Base-by-base conservation (phyloP, 164 flowering plant species). In the Vitis rotundifolia region DNA sequence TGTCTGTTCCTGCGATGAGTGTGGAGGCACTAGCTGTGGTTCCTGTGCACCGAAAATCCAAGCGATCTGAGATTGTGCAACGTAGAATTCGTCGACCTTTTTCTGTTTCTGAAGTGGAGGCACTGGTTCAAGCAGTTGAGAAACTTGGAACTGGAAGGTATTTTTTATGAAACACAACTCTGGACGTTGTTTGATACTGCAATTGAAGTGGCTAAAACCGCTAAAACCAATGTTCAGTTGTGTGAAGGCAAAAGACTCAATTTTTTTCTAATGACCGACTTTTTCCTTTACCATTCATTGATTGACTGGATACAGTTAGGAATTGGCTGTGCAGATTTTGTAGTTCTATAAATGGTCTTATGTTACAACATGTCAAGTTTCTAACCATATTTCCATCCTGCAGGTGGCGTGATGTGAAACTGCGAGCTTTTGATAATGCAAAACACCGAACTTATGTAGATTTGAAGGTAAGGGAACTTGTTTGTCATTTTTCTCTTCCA, bases 141-240 rank as follows among this genome's bases (percentile, higher is more conserved):
- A 87, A 91, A 73, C 91, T 96, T 69, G 99, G 99, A 52, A 96
- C 98, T 67, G 99, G 99, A 83, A 93, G 99, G 99, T 94, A 72
- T 53, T 71, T 16, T 49, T 14, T 12, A 2, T 9, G 19, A 29
- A 49, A n/a, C 64, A 54, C n/a, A 47, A 10, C 3, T 10, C 51
- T 15, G 11, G 26, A 50, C 29, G 29, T 49, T 58, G 9, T 63
- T 16, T 62, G 49, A 10, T 28, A 9, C 54, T 52, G 0, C 44
- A 22, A 11, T 10, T 59, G 59, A 59, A 11, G 3, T 11, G 3
- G 44, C 28, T 11, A 11, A 26, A 59, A 11, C 28, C n/a, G 9
- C 61, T 37, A 59, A 59, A 22, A 59, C 61, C 28, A n/a, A 16
- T 8, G 19, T 22, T 59, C 10, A 22, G 10, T 11, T 22, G 44